phyloP scores from a whole-genome alignment of 441 rosid genomes.

The Euphorbia celastroides region DNA sequence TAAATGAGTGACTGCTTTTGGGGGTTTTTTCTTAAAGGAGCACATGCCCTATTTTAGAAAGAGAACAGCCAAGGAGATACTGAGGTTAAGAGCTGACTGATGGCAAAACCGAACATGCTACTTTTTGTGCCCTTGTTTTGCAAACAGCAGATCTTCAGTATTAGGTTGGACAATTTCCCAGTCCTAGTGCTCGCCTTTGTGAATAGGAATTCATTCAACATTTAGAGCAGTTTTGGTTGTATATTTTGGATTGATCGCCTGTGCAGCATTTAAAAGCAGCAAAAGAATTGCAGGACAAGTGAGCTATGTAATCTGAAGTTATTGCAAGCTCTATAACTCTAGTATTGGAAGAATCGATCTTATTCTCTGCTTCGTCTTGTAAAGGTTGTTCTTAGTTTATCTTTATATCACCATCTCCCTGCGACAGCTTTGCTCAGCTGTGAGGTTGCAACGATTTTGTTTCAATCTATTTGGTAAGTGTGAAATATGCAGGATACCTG shows the following conservation, averaged over 20 bases:
- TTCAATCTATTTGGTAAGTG: neutral
- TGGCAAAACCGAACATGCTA: neutral
- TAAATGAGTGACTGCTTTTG: neutral
- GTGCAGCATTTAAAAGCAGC: neutral
- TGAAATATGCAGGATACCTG: neutral
- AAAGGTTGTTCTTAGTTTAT: neutral
- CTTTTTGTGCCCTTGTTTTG: neutral
- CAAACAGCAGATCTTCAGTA: neutral
- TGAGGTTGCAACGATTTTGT: neutral
- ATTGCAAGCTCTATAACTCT: neutral
- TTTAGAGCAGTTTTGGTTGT: conserved; percentile 10
- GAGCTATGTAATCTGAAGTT: neutral
- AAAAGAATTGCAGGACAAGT: conserved; percentile 1
- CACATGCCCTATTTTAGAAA: conserved; percentile 78
- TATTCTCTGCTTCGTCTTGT: neutral
- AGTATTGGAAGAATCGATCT: neutral
- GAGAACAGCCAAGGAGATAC: conserved; percentile 86
- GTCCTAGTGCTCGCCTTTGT: neutral
- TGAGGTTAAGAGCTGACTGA: conserved; percentile 71
- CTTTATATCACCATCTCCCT: too few species aligned
- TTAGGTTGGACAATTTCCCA: neutral
- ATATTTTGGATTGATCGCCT: neutral
- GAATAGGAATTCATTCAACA: conserved; percentile 7
- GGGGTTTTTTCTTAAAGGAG: conserved; percentile 36
- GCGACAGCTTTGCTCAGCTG: neutral